phyloP scores from a whole-genome alignment of 2,329 filamentous ascomycete species.

The Emericellopsis cladophorae region DNA sequence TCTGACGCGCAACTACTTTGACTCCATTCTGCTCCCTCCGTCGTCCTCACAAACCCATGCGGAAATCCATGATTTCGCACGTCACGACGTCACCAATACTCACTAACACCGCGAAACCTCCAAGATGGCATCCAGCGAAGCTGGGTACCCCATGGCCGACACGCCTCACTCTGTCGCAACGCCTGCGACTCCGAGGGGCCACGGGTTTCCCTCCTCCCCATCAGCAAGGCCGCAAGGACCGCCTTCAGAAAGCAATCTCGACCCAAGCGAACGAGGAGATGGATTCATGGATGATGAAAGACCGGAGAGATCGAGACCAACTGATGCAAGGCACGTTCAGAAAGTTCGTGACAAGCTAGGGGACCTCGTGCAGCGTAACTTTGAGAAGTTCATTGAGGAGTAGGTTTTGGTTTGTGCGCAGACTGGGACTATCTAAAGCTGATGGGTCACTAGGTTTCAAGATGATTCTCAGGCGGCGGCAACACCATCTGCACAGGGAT shows the following conservation, averaged over 20 bases:
- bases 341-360: slow-evolving; percentile 67
- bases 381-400: slow-evolving; percentile 66
- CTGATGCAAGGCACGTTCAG: slow-evolving; percentile 42
- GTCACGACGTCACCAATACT: too few species aligned
- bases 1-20: slow-evolving; percentile 1
- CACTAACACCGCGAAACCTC: background rate
- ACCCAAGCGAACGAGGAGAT: slow-evolving; percentile 47
- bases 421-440: background rate
- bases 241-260: slow-evolving; percentile 49
- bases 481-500: slow-evolving; percentile 32
- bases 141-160: slow-evolving; percentile 45
- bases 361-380: slow-evolving; percentile 60
- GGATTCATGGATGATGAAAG: slow-evolving; percentile 54
- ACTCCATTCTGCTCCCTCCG: background rate
- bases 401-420: background rate
- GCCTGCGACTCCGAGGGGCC: slow-evolving; percentile 27
- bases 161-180: slow-evolving; percentile 21
- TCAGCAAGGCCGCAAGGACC: slow-evolving; percentile 41
- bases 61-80: background rate
- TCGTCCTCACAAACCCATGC: background rate
- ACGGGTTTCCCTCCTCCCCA: slow-evolving; percentile 35
- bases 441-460: slow-evolving; percentile 18
- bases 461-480: slow-evolving; percentile 49
- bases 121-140: slow-evolving; percentile 41
- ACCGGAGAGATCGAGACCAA: slow-evolving; percentile 34